Evolutionary conservation across 148 eudicot species (phyloP), one percentile per base, ranked within the genome.

Genomic region (Oxyria digyna): DNA sequence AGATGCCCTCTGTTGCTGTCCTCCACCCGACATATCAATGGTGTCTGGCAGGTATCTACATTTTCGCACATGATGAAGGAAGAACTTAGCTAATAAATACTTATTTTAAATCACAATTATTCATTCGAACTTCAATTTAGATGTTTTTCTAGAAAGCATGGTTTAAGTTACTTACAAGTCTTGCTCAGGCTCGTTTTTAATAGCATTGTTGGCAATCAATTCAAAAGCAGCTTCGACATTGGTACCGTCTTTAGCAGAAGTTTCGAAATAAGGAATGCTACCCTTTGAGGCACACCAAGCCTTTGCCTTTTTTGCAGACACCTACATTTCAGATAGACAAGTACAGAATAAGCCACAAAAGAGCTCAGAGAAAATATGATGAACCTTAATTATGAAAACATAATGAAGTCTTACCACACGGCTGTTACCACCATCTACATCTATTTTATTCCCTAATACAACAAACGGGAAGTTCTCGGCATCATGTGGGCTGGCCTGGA

Each of bases 401-500:
- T 38, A 54, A 65, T 64, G 15, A 18, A 27, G 37, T 35, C 82
- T 77, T 81, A 89, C 96, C 91, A 89, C 91, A 42, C 96, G 81
- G 76, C 91, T 80, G 69, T 89, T 86, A 62, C 96, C 96, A 38
- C 91, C 89, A 77, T 89, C 96, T 48, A 89, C 81, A 72, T 89
- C 96, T 26, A 80, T 68, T 79, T 89, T 89, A 69, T 89, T 89
- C 35, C 96, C 96, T 82, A 89, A 68, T 9, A 89, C 89, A 48
- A 89, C 91, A 77, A 89, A 89, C 8, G 96, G 96, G 76, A 89
- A 89, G 76, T 86, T 89, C 17, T 89, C 96, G 37, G 96, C 91
- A 45, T 89, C 96, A 72, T 87, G 77, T 33, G 96, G 96, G 69
- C 86, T 83, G 33, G 96, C 96, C 96, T 89, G 77, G 32, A 74